Evolutionary conservation across 1,139 yeast genomes (phyloP).

Genomic region (Saccharomyces hybrid): DNA sequence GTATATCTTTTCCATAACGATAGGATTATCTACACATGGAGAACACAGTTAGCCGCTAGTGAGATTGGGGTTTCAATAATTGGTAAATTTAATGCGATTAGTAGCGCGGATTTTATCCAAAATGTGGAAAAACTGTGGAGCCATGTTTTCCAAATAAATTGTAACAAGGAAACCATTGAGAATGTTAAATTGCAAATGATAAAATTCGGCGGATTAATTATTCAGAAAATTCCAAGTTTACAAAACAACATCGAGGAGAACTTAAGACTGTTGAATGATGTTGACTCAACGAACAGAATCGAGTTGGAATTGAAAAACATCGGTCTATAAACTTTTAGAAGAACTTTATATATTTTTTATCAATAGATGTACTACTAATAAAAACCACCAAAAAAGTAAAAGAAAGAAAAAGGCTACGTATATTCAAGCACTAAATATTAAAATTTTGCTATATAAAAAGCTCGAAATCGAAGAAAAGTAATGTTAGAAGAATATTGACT

Average conservation of each 20-base stretch:
- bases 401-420: background rate
- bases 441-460: background rate
- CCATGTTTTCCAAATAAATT: constrained; percentile 30
- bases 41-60: constrained; percentile 42
- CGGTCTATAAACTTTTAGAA: constrained; percentile 9
- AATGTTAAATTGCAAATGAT: constrained; percentile 51
- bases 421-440: background rate
- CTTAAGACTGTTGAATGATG: constrained; percentile 31
- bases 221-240: constrained; percentile 12
- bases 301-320: constrained; percentile 33
- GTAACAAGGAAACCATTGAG: constrained; percentile 47
- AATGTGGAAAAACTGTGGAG: constrained; percentile 30
- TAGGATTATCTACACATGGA: constrained; percentile 48
- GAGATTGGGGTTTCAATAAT: constrained; percentile 34
- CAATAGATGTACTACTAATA: background rate
- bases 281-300: constrained; percentile 35
- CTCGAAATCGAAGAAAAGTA: too few relatives aligned
- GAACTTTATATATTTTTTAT: too few relatives aligned
- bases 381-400: background rate
- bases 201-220: constrained; percentile 33
- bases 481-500: background rate
- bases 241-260: constrained; percentile 18
- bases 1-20: constrained; percentile 30
- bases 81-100: constrained; percentile 15
- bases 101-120: constrained; percentile 2